Conservation (phyloP, 2,329 filamentous ascomycete genomes). For the Sclerotinia subarctica region DNA sequence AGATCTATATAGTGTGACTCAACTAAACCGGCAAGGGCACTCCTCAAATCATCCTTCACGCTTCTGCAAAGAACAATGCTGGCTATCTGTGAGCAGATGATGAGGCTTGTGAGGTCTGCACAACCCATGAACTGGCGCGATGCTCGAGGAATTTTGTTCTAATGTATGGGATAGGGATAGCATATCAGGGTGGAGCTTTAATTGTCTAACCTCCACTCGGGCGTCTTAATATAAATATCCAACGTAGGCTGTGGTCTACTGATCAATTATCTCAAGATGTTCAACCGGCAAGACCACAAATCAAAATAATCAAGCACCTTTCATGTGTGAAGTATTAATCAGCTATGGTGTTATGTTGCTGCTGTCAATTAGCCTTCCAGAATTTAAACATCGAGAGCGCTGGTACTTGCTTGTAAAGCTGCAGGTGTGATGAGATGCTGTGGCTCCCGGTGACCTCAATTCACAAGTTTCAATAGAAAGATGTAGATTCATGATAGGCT, state of each 20-base stretch:
- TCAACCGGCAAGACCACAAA: not conserved
- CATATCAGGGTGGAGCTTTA: not conserved
- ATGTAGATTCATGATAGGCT: too few species aligned
- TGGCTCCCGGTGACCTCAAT: not conserved
- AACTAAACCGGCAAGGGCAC: too few species aligned
- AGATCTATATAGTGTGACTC: too few species aligned
- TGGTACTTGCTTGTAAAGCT: not conserved
- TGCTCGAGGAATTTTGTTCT: not conserved
- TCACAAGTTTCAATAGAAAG: not conserved
- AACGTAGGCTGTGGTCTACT: too few species aligned
- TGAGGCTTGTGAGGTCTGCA: not conserved
- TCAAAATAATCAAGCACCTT: not conserved
- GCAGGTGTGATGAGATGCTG: too few species aligned
- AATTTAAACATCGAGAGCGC: not conserved
- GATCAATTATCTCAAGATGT: not conserved
- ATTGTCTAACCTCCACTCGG: not conserved
- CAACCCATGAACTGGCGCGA: not conserved
- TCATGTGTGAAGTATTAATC: not conserved
- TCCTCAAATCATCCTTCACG: not conserved
- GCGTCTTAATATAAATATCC: not conserved
- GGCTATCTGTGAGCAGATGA: not conserved
- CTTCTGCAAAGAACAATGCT: not conserved
- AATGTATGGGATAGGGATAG: not conserved
- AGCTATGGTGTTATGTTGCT: not conserved
- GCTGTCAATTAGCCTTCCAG: not conserved